Evolutionary conservation across 2,329 filamentous ascomycete genomes (phyloP).

Genomic region (Alternaria triticina): DNA sequence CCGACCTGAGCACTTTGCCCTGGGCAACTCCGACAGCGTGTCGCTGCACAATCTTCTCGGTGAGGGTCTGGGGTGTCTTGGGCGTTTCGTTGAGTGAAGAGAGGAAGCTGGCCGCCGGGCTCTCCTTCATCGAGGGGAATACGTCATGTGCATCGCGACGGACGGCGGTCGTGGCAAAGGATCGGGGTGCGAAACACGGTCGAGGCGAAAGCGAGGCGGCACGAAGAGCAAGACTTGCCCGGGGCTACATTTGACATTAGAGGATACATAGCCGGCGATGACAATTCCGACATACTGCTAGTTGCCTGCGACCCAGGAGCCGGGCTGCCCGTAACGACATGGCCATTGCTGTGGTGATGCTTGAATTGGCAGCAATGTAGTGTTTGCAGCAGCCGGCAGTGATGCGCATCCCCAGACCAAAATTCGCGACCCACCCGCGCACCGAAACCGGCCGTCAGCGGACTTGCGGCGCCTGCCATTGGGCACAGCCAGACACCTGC

Average conservation of each 20-base stretch:
- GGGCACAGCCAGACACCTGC: conserved; percentile 21
- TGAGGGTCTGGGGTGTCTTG: conserved; percentile 74
- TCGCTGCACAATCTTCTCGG: conserved; percentile 89
- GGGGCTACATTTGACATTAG: conserved; percentile 32
- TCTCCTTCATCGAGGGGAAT: conserved; percentile 70
- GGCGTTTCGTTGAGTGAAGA: conserved; percentile 66
- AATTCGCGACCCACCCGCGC: conserved; percentile 24
- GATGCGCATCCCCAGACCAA: conserved; percentile 18
- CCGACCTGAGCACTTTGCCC: conserved; percentile 76
- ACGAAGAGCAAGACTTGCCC: conserved; percentile 34
- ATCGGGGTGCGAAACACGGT: conserved; percentile 28
- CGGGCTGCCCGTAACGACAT: conserved; percentile 47
- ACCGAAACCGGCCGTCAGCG: conserved; percentile 43
- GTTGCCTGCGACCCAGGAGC: conserved; percentile 38
- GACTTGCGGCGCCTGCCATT: conserved; percentile 32
- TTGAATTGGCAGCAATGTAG: conserved; percentile 18
- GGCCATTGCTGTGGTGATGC: conserved; percentile 37
- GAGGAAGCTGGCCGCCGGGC: conserved; percentile 69
- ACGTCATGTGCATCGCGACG: conserved; percentile 40
- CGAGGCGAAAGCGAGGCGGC: conserved; percentile 32
- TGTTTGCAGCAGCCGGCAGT: conserved; percentile 21
- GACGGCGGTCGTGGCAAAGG: conserved; percentile 32
- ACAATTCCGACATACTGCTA: conserved; percentile 32
- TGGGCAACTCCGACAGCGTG: conserved; percentile 77
- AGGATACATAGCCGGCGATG: not conserved